A percentile compares a stretch with the other conserved stretches of the same genome.
These are phyloP conservation scores for Tetrahymena thermophila DNA, from an alignment of 73 alveolate genomes.

Conservation along the genomic window DNA sequence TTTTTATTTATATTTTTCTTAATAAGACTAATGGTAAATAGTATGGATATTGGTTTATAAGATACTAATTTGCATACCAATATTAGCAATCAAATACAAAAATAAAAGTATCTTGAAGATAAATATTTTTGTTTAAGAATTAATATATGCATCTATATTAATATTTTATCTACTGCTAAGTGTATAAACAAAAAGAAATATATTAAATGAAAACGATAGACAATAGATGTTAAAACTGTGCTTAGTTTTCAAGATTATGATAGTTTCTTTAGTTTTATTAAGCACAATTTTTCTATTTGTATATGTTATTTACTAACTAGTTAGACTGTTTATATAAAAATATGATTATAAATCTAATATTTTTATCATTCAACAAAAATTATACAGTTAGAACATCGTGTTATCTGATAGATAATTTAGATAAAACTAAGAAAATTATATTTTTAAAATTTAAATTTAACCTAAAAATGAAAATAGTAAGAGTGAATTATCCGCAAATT, in stretches of 20 bases:
- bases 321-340: too few relatives aligned
- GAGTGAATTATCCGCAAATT: too few relatives aligned
- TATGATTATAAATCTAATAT: neutral
- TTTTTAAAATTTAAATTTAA: too few relatives aligned
- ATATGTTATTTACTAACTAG: neutral
- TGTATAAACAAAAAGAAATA: too few relatives aligned
- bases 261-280: neutral
- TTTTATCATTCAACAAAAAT: too few relatives aligned
- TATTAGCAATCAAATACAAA: too few relatives aligned
- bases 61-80: neutral
- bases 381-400: too few relatives aligned
- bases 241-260: neutral
- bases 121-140: neutral
- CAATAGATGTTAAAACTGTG: neutral
- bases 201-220: neutral
- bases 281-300: neutral
- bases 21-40: neutral
- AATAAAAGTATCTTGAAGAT: too few relatives aligned
- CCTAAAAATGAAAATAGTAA: too few relatives aligned
- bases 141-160: neutral
- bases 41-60: neutral
- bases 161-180: neutral
- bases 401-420: too few relatives aligned
- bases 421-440: too few relatives aligned
- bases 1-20: neutral